These are phyloP conservation scores for Silene vulgaris DNA, from an alignment of 179 eudicot species.

Conservation along the genomic window DNA sequence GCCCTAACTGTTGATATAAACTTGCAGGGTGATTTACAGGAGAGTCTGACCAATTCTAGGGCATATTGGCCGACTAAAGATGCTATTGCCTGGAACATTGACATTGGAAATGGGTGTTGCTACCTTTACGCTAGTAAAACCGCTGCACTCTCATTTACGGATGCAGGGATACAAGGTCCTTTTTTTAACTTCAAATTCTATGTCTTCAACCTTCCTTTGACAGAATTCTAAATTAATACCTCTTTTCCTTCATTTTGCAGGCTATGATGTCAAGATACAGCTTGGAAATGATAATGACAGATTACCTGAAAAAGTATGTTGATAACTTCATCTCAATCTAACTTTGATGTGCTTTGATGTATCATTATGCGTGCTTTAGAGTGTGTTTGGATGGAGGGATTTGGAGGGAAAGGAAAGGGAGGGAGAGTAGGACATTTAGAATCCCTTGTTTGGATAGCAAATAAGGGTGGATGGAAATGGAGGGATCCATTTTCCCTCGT, in stretches of 20 bases:
- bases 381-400: no score
- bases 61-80: conserved; percentile 88
- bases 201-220: neutral
- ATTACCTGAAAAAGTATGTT: conserved; percentile 63
- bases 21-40: conserved; percentile 42
- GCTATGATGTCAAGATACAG: conserved; percentile 59
- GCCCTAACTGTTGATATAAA: neutral
- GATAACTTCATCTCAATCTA: neutral
- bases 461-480: no score
- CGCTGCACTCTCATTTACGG: conserved; percentile 48
- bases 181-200: conserved; percentile 2
- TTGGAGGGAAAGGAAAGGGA: no score
- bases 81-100: conserved; percentile 73
- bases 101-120: conserved; percentile 50
- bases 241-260: conserved; percentile 36
- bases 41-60: conserved; percentile 46
- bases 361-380: no score
- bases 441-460: no score
- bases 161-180: conserved; percentile 61
- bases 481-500: no score
- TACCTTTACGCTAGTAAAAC: conserved; percentile 65
- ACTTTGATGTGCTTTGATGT: neutral
- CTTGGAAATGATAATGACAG: conserved; percentile 52
- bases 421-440: no score
- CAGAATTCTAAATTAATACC: neutral